Evolutionary conservation across 2,329 filamentous ascomycete species (phyloP), one percentile per base, ranked within the genome.

Genomic region (Fusarium poae): DNA sequence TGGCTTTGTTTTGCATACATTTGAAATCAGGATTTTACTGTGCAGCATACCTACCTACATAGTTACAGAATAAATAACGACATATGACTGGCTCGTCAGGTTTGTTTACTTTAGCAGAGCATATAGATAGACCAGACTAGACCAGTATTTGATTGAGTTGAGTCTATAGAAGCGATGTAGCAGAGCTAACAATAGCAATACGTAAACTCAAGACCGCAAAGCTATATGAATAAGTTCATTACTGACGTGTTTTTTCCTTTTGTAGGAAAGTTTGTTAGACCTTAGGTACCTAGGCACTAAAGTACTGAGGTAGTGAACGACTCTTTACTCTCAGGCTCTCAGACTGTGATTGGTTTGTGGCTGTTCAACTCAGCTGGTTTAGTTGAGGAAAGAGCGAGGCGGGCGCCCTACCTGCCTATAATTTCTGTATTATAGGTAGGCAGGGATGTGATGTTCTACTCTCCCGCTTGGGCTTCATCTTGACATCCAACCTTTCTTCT

Each of bases 401-500:
- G 60, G 60, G 48, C 42, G 45, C 15, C 13, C 39, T 23, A 23
- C 39, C 13, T 42, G 9, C 32, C 65, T 60, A 65, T 68, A 66
- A 13, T 34, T 56, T 34, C 43, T 5, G 9, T 50, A 11, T 56
- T 68, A 66, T 66, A 44, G 62, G 13, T 66, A 44, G 62, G 13
- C 65, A 23, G 39, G 65, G 65, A 52, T 68, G 29, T 34, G 5
- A 13, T 16, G 9, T 34, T 32, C 15, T 34, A 9, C 23, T 45
- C 27, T 15, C 35, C 39, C 11, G 20, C 58, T 59, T 35, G 18
- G 46, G 34, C 48, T 54, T 54, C 44, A 46, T 40, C 42, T 48
- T 68, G 35, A 43, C 46, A 59, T 68, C 58, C 62, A 57, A 51
- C 62, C 52, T 59, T 68, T 63, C 37, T 46, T 48, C 35, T 39